Conservation (phyloP, 768 basidiomycete genomes). For the Lentinus brumalis region DNA sequence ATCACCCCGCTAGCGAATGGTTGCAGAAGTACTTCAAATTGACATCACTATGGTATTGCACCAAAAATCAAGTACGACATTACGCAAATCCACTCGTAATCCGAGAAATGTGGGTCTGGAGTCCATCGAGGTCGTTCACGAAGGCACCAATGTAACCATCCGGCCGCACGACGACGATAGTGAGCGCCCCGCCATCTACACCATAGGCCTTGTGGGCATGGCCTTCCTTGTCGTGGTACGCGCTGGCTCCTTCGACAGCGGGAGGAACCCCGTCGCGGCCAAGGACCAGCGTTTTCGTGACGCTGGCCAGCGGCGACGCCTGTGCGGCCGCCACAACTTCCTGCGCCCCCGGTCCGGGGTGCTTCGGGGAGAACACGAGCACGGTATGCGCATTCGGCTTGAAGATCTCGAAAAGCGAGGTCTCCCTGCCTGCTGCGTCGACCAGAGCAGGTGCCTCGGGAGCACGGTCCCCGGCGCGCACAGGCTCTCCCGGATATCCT, state of each 20-base stretch:
- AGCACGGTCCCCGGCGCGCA: slow-evolving; percentile 48
- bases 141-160: slow-evolving; percentile 19
- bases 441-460: slow-evolving; percentile 43
- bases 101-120: not conserved
- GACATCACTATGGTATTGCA: no score
- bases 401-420: slow-evolving; percentile 33
- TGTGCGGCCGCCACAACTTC: not conserved
- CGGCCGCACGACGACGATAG: slow-evolving; percentile 15
- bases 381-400: slow-evolving; percentile 31
- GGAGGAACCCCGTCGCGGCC: not conserved
- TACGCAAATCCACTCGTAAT: not conserved
- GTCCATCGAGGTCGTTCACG: not conserved
- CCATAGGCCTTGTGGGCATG: slow-evolving; percentile 15
- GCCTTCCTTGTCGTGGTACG: slow-evolving; percentile 14
- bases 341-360: not conserved
- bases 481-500: slow-evolving; percentile 16
- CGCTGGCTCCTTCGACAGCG: not conserved
- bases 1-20: no score
- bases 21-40: no score
- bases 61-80: no score
- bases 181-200: slow-evolving; percentile 1
- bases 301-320: not conserved
- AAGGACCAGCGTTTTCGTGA: slow-evolving; percentile 1
- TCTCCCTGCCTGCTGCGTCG: slow-evolving; percentile 4
- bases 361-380: slow-evolving; percentile 30